These are phyloP conservation scores for Paracamarosporium sp. DNA, from an alignment of 2,329 filamentous ascomycete species.

Conservation along the genomic window DNA sequence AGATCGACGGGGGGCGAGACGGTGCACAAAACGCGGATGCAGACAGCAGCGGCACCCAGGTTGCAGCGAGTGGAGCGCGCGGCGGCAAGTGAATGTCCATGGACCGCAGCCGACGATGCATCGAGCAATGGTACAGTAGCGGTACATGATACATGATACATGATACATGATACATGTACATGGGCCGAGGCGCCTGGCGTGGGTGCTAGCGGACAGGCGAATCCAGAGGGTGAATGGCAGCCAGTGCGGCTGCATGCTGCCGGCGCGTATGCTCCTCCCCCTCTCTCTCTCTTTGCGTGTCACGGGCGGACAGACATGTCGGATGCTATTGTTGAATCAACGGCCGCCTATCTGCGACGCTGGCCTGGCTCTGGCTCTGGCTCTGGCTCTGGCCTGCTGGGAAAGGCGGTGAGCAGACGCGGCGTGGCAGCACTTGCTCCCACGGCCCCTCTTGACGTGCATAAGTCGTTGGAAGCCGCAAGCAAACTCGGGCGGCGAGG, in stretches of 20 bases:
- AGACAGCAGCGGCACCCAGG: slow-evolving; percentile 1
- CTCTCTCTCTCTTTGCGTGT: no score
- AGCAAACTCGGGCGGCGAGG: neutral
- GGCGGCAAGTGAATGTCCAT: slow-evolving; percentile 4
- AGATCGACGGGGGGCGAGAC: no score
- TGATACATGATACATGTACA: no score
- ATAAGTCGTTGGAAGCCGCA: neutral
- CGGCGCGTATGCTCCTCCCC: no score
- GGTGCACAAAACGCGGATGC: no score
- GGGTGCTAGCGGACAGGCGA: no score
- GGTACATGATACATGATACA: neutral
- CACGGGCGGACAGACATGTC: slow-evolving; percentile 17
- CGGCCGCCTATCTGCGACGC: slow-evolving; percentile 27
- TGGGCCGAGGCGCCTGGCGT: no score
- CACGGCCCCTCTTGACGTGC: slow-evolving; percentile 19
- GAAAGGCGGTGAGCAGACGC: slow-evolving; percentile 31
- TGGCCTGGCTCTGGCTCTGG: slow-evolving; percentile 27
- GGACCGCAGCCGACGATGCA: slow-evolving; percentile 17
- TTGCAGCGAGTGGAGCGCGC: neutral
- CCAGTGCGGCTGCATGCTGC: no score
- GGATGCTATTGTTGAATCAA: neutral
- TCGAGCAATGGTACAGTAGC: slow-evolving; percentile 23
- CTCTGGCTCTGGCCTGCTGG: slow-evolving; percentile 23
- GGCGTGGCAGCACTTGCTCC: slow-evolving; percentile 19
- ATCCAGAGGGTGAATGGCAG: neutral